Evolutionary conservation across 768 basidiomycete species (phyloP).

Genomic region (Pleurotus salmoneostramineus): DNA sequence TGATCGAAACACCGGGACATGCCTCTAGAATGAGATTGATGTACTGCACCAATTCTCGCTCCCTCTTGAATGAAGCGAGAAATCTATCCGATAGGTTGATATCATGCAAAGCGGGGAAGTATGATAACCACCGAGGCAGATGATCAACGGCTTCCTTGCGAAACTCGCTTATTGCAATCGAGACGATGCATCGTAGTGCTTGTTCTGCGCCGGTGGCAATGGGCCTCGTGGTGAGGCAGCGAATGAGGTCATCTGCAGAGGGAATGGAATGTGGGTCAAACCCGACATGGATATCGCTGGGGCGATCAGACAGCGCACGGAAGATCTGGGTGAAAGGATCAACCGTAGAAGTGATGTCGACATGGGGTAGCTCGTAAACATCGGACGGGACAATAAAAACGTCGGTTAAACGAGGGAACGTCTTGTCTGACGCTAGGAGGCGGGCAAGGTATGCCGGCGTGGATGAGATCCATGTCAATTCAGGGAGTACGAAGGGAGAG

Average conservation of each 20-base stretch:
- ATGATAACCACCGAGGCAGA: slow-evolving; percentile 2
- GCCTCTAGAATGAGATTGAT: background rate
- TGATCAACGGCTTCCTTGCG: slow-evolving; percentile 5
- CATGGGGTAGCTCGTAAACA: background rate
- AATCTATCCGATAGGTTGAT: slow-evolving; percentile 6
- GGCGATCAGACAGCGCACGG: background rate
- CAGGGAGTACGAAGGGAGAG: background rate
- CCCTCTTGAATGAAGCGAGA: background rate
- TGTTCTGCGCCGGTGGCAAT: background rate
- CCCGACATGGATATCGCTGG: background rate
- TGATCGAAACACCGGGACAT: background rate
- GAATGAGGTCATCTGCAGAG: background rate
- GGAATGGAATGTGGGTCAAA: slow-evolving; percentile 3
- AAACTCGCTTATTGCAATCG: slow-evolving; percentile 4
- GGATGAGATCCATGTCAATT: slow-evolving; percentile 1
- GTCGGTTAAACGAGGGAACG: slow-evolving; percentile 1
- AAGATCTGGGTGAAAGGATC: slow-evolving; percentile 2
- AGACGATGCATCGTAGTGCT: background rate
- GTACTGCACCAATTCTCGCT: background rate
- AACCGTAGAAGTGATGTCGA: background rate
- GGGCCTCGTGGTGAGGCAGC: slow-evolving; percentile 1
- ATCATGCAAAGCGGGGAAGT: slow-evolving; percentile 4
- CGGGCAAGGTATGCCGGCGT: slow-evolving; percentile 3
- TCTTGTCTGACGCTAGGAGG: background rate
- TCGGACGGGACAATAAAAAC: slow-evolving; percentile 1